Evolutionary conservation across 768 basidiomycete species (phyloP).

Genomic region (Hebeloma cylindrosporum): DNA sequence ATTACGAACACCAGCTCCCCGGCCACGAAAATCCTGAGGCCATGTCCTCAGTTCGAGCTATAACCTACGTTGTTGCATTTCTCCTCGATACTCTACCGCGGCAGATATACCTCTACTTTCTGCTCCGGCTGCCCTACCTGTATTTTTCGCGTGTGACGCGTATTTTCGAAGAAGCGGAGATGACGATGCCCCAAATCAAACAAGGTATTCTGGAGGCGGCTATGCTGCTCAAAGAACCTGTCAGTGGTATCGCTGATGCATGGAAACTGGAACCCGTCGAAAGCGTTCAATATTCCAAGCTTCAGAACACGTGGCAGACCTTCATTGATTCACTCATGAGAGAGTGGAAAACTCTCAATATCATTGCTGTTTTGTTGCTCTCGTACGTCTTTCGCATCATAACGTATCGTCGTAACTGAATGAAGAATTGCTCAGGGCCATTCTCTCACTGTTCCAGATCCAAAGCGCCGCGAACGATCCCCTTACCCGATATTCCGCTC

Average conservation of each 20-base stretch:
- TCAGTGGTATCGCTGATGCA: background rate
- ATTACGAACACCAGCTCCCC: too few relatives aligned
- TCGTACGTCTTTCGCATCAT: constrained; percentile 13
- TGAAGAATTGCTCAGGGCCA: constrained; percentile 24
- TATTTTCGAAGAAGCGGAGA: constrained; percentile 65
- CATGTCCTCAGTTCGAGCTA: too few relatives aligned
- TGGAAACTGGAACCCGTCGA: background rate
- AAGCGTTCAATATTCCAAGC: constrained; percentile 17
- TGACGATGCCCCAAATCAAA: constrained; percentile 59
- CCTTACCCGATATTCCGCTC: constrained; percentile 51
- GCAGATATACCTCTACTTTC: constrained; percentile 36
- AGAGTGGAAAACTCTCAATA: constrained; percentile 31
- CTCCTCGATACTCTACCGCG: constrained; percentile 29
- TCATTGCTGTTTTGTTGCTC: constrained; percentile 27
- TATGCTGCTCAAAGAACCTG: constrained; percentile 7
- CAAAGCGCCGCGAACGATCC: constrained; percentile 46
- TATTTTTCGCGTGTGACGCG: constrained; percentile 71
- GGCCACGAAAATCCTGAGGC: too few relatives aligned
- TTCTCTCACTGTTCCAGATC: constrained; percentile 34
- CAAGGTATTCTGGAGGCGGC: constrained; percentile 38
- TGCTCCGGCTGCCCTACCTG: constrained; percentile 61
- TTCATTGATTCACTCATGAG: constrained; percentile 28
- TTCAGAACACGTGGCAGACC: constrained; percentile 36
- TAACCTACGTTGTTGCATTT: constrained; percentile 19
- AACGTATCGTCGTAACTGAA: background rate